Evolutionary conservation across 106 monocot species (phyloP).

Genomic region (Acorus gramineus): DNA sequence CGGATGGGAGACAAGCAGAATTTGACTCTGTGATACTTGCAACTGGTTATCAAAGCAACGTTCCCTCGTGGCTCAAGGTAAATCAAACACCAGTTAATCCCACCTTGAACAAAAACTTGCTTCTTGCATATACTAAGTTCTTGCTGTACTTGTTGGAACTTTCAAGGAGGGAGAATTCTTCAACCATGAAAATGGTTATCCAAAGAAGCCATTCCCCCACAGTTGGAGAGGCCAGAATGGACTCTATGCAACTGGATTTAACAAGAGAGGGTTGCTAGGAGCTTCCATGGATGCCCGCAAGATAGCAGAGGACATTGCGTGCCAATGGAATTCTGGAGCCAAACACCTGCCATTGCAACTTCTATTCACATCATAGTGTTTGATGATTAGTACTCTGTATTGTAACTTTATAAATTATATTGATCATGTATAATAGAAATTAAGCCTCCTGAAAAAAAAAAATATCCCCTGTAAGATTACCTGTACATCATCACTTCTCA

Average conservation of each 20-base stretch:
- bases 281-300: conserved; percentile 45
- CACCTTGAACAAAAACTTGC: too few species aligned
- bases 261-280: conserved; percentile 55
- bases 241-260: conserved; percentile 56
- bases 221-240: conserved; percentile 69
- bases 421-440: too few species aligned
- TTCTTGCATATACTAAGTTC: too few species aligned
- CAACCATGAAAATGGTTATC: conserved; percentile 39
- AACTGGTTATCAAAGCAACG: conserved; percentile 79
- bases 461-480: too few species aligned
- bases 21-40: conserved; percentile 71
- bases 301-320: conserved; percentile 51
- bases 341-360: conserved; percentile 20
- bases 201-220: conserved; percentile 41
- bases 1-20: conserved; percentile 42
- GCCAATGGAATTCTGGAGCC: conserved; percentile 35
- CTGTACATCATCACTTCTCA: too few species aligned
- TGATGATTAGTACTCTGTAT: too few species aligned
- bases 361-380: too few species aligned
- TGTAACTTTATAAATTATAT: too few species aligned
- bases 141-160: too few species aligned
- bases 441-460: too few species aligned
- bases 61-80: conserved; percentile 87
- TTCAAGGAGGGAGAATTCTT: conserved; percentile 52
- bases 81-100: not conserved